phyloP scores from a whole-genome alignment of 768 basidiomycete species.

The Podaxis rugospora region DNA sequence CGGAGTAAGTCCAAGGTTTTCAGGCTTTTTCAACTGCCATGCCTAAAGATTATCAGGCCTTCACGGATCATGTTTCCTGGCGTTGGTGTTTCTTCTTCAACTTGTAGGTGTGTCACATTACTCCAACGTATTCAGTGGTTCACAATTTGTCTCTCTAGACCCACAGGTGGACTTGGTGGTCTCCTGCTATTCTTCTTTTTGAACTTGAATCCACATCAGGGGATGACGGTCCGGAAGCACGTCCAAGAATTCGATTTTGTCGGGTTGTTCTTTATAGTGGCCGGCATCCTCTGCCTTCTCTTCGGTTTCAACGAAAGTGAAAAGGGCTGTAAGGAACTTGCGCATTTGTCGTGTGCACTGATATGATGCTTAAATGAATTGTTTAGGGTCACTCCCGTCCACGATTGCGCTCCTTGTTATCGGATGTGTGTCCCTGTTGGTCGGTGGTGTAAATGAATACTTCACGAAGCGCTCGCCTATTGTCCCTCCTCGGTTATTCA shows the following conservation, averaged over 20 bases:
- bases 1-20: slow-evolving; percentile 46
- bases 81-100: slow-evolving; percentile 85
- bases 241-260: slow-evolving; percentile 67
- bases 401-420: slow-evolving; percentile 63
- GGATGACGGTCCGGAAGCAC: slow-evolving; percentile 53
- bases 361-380: not conserved
- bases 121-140: not conserved
- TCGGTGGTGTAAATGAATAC: slow-evolving; percentile 52
- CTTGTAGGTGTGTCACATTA: slow-evolving; percentile 36
- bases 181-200: slow-evolving; percentile 66
- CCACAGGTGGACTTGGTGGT: slow-evolving; percentile 67
- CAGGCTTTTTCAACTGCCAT: not conserved
- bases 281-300: slow-evolving; percentile 62
- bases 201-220: slow-evolving; percentile 72
- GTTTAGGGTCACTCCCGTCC: slow-evolving; percentile 49
- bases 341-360: not conserved
- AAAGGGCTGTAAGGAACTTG: slow-evolving; percentile 47
- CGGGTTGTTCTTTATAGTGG: slow-evolving; percentile 59
- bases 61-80: slow-evolving; percentile 76
- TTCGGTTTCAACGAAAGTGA: slow-evolving; percentile 74
- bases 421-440: slow-evolving; percentile 49
- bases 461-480: slow-evolving; percentile 65
- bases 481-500: slow-evolving; percentile 71
- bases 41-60: slow-evolving; percentile 35
- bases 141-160: slow-evolving; percentile 32